phyloP scores from a whole-genome alignment of 257 asterid genomes.

The Anisodus acutangulus region DNA sequence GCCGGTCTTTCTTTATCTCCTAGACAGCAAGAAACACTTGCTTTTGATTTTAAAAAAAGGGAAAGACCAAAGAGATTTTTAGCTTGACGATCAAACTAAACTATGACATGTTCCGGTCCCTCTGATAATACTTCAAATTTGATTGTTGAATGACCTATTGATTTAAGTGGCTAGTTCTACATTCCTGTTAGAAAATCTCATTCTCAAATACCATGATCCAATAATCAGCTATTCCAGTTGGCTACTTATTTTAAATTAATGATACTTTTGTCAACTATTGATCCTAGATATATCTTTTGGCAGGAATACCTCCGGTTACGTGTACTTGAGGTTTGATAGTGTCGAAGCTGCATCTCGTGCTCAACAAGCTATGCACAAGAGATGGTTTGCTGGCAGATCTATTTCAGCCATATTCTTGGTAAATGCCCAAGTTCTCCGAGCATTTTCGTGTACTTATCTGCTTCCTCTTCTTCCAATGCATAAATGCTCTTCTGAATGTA shows the following conservation, averaged over 20 bases:
- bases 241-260: background rate
- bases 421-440: conserved; percentile 13
- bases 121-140: background rate
- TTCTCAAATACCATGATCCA: background rate
- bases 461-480: background rate
- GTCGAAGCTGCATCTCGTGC: conserved; percentile 79
- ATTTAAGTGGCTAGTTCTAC: background rate
- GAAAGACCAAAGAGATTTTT: background rate
- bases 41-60: background rate
- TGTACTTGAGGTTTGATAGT: conserved; percentile 83
- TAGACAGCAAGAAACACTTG: background rate
- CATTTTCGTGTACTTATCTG: background rate
- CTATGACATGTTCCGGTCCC: background rate
- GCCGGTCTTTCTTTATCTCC: background rate
- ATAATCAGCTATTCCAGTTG: background rate
- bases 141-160: background rate
- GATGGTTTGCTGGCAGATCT: conserved; percentile 98
- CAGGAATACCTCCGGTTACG: conserved; percentile 95
- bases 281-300: conserved; percentile 14
- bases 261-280: background rate
- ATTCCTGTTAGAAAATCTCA: background rate
- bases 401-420: conserved; percentile 98
- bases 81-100: background rate
- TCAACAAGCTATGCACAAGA: conserved; percentile 95
- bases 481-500: background rate